Base-by-base conservation (phyloP, 2,329 filamentous ascomycete genomes). In the Diaporthe caulivora region DNA sequence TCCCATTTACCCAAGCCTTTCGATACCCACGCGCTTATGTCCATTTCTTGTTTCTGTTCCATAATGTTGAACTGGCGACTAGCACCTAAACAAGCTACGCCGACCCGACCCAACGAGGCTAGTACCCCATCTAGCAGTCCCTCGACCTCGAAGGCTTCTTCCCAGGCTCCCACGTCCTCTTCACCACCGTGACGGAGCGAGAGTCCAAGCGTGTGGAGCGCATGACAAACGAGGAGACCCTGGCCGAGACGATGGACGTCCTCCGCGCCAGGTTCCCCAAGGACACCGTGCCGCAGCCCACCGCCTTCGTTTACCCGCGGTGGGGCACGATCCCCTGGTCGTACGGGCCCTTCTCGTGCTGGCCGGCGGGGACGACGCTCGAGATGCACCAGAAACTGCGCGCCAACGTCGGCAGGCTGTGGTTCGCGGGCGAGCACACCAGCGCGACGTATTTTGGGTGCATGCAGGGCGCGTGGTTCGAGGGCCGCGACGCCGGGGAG, bases 351-450 rank as follows among this genome's bases (percentile, higher is more conserved):
- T 65, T 49, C 42, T 49, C 42, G 29, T 34, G 42, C 21, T 65
- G 60, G 60, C 60, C 60, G 11, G 44, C 42, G 11, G 60, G 60
- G 1, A 49, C 42, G 10, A 65, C 60, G 29, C 60, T 65, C 44
- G 60, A 65, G 60, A 65, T 49, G 60, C 60, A 65, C 42, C 18
- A 65, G 60, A 65, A 65, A 26, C 42, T 65, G 6, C 60, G 60
- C 29, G 60, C 60, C 21, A 65, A 65, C 21, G 29, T 65, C 21
- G 44, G 11, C 11, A 24, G 60, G 26, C 60, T 65, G 42, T 65
- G 60, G 60, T 65, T 65, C 21, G 60, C 60, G 2, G 60, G 60
- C 44, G 60, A 65, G 42, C 42, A 49, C 29, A 65, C 42, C 42
- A 49, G 42, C 29, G 29, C 60, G 5, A 24, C 42, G 1, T 65